Base-by-base conservation (phyloP, 2,329 filamentous ascomycete species). In the Cladosporium colombiae region DNA sequence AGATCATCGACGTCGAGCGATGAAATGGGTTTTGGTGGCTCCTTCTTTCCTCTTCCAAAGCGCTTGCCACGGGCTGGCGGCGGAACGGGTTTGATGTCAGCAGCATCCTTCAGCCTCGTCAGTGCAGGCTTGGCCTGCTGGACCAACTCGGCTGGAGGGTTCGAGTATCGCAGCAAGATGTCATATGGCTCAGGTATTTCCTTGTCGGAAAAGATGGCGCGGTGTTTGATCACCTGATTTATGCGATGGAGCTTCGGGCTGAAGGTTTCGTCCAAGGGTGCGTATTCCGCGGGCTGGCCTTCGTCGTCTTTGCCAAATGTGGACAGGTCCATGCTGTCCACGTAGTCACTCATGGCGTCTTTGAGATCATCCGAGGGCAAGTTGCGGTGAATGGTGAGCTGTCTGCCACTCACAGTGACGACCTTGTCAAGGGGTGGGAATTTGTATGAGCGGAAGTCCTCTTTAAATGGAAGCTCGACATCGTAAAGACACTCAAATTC, bases 391-490 rank as follows among this genome's bases (percentile, higher is more conserved):
- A 94, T 88, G 13, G 86, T 91, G 58, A 97, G 81, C 10, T 86
- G 85, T 69, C 91, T 91, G 0, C 94, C 94, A 13, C 89, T 92
- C n/a, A 96, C 85, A 0, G 93, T 97, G 67, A 97, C 81, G 31
- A 98, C 90, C 68, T 87, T 90, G 75, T 97, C 93, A 13, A 99
- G 81, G 0, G 94, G 92, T 6, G 95, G 93, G 70, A 99, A 99
- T 66, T 89, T 90, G 76, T 97, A 98, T n/a, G 85, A 85, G 40
- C 95, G 87, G 57, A 97, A 84, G 74, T 99, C 95, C 80, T 99
- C 95, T 2, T 92, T 89, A 73, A 97, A 99, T 0, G 95, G 95
- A 6, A 98, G 82, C 40, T 95, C 92, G 1, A 96, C 85, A 74
- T 99, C 95, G 68, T 97, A 88, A 1, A 99, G 83, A 71, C 91